Base-by-base conservation (phyloP, 2,329 filamentous ascomycete genomes). In the Ascochyta pisi region DNA sequence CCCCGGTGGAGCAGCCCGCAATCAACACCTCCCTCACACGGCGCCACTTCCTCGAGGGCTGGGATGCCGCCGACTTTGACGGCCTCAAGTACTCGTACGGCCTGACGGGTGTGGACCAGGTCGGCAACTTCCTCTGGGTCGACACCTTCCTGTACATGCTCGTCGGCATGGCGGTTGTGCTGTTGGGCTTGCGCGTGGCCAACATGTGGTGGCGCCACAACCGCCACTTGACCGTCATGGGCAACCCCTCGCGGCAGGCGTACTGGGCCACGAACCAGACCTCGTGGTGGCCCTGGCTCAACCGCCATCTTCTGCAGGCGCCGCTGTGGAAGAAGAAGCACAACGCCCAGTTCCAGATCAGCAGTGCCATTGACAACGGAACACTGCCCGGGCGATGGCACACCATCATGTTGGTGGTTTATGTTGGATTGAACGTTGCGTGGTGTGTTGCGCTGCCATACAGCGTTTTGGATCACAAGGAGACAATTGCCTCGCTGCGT, bases 321-420 rank as follows among this genome's bases (percentile, higher is more conserved):
- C 91, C 91, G 6, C 77, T 96, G 16, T 84, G 87, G 68, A 83
- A 82, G 51, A 90, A 90, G 70, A 84, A 91, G 67, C 91, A 95
- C 77, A 95, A 95, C 67, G 81, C 85, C 24, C 88, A 90, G 69
- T 83, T 91, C 62, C 86, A 89, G 68, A 76, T 92, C 13, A 88
- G 86, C 22, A 81, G 81, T 16, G 88, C 87, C 7, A 77, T 91
- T 69, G 87, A 87, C 63, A 85, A 91, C 50, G 89, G 91, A 60
- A 94, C 91, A 0, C 78, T 96, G 16, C 91, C 91, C 0, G 89
- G 89, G n/a, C 82, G 91, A 45, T 87, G 93, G 67, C 90, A 96
- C 72, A 84, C 87, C 10, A 71, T 90, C 46, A 82, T 95, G 66
- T 78, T 96, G 16, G 45, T 83, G 23, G 74, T 84, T 26, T 94